phyloP scores from a whole-genome alignment of 73 alveolate genomes.

The Paramecium biaurelia region DNA sequence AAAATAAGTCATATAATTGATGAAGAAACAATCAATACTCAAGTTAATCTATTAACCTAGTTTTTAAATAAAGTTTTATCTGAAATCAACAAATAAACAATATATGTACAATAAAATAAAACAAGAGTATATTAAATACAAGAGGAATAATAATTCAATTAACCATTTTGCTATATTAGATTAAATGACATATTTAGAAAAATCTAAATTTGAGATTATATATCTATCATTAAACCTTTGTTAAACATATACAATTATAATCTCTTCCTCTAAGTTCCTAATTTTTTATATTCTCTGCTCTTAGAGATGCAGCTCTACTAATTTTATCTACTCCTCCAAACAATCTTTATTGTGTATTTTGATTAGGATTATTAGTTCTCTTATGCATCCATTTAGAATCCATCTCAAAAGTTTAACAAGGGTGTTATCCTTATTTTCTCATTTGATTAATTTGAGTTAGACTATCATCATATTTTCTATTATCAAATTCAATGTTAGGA shows the following conservation, averaged over 20 bases:
- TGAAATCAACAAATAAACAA: not conserved
- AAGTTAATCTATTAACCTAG: not conserved
- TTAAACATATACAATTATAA: not conserved
- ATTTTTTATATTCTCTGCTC: conserved; percentile 4
- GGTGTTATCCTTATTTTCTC: not conserved
- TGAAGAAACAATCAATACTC: not conserved
- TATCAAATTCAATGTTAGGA: conserved; percentile 12
- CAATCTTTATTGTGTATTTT: not conserved
- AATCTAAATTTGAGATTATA: not conserved
- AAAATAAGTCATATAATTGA: not conserved
- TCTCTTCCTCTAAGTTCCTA: conserved; percentile 54
- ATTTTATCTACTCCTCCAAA: not conserved
- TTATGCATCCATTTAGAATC: conserved; percentile 29
- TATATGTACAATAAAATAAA: not conserved
- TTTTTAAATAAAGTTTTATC: not conserved
- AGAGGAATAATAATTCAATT: not conserved
- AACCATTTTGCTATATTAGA: not conserved
- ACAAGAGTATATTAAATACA: not conserved
- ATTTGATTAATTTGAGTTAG: not conserved
- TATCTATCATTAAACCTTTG: not conserved
- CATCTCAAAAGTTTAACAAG: not conserved
- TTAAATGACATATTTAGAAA: not conserved
- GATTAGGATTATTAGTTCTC: not conserved
- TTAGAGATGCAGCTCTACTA: not conserved
- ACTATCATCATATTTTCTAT: not conserved